phyloP scores from a whole-genome alignment of 2,329 filamentous ascomycete species.

The Pseudopithomyces maydicus region DNA sequence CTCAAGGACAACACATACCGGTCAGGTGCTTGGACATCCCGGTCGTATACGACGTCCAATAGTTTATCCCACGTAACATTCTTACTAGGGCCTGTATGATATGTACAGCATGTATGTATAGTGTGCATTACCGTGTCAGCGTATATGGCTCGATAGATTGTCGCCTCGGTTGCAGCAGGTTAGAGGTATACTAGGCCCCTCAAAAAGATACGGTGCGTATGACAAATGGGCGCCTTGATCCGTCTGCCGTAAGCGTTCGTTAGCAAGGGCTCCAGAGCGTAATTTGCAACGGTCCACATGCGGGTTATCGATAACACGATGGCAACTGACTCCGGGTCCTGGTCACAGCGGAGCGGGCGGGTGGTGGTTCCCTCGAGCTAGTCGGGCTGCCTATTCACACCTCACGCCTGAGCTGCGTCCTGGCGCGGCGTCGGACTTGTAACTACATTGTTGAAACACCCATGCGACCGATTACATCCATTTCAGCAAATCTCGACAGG shows the following conservation, averaged over 20 bases:
- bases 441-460: neutral
- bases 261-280: neutral
- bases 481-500: neutral
- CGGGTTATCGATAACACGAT: neutral
- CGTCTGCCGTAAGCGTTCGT: neutral
- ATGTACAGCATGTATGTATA: too few relatives aligned
- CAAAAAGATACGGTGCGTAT: neutral
- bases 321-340: neutral
- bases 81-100: too few relatives aligned
- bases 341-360: neutral
- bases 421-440: neutral
- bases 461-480: neutral
- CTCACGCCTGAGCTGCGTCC: neutral
- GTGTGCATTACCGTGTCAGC: too few relatives aligned
- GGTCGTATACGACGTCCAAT: too few relatives aligned
- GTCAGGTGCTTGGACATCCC: too few relatives aligned
- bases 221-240: neutral
- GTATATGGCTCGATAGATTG: too few relatives aligned
- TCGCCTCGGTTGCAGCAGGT: too few relatives aligned
- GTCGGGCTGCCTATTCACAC: conserved; percentile 3
- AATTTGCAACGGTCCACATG: neutral
- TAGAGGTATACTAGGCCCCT: neutral
- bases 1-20: too few relatives aligned
- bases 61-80: too few relatives aligned
- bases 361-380: neutral